Base-by-base conservation (phyloP, 495 filamentous ascomycete genomes). In the Stereocaulon alpinum region DNA sequence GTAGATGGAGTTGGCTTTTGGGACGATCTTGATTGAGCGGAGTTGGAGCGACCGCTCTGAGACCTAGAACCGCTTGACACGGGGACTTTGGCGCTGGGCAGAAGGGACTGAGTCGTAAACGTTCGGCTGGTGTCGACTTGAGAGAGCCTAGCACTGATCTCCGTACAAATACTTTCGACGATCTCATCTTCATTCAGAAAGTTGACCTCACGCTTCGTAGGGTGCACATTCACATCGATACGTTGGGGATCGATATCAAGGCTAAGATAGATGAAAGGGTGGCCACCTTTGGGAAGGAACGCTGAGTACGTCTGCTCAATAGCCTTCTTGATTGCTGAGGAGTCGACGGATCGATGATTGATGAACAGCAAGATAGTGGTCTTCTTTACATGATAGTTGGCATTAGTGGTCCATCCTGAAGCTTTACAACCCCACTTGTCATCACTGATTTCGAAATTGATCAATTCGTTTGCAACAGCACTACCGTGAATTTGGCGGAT, bases 101-200 rank as follows among this genome's bases (percentile, higher is more conserved):
- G 80, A 17, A 99, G 78, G 30, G 83, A 95, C 70, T 99, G 94
- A 5, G 90, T 96, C 67, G 91, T 76, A 72, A 96, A 99, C 9
- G 90, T 95, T 55, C 94, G 81, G 69, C 94, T 97, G 14, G 89
- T 89, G 73, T 99, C 94, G 22, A 96, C 91, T 59, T 88, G 85
- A 3, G 88, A 85, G 6, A 99, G 77, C 60, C 88, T 87, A 14
- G 81, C 76, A 48, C 88, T 82, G 52, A 97, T 85, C 53, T 88
- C 84, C 60, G 83, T 80, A 72, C 90, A 95, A 32, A 99, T 85
- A 49, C 79, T 81, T 66, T 95, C 89, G 60, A 95, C 86, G 56
- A 97, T 95, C 64, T 97, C 93, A 64, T 97, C 94, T 68, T 99
- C 94, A 62, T 97, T 95, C 4, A 99, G 78, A 68, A 99, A 97